phyloP scores from a whole-genome alignment of 768 basidiomycete species.

The Leucosporidium yakuticum region DNA sequence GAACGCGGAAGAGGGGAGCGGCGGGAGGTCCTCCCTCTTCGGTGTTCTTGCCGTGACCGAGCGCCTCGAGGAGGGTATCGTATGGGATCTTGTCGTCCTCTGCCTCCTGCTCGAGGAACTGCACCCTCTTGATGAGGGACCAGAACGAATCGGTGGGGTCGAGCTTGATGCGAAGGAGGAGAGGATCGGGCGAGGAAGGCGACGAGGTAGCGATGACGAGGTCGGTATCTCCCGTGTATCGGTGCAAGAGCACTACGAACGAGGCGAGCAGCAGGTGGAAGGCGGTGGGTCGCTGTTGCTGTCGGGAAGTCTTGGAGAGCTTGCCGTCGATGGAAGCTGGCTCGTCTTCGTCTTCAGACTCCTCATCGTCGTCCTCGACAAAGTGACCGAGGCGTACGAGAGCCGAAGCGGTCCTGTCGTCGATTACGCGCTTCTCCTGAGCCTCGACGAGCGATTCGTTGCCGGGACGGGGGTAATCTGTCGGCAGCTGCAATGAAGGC shows the following conservation, averaged over 20 bases:
- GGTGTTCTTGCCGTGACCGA: conserved; percentile 44
- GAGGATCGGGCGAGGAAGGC: conserved; percentile 67
- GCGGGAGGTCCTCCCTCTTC: conserved; percentile 55
- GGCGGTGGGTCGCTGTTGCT: conserved; percentile 55
- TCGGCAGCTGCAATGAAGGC: conserved; percentile 85
- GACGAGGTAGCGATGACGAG: conserved; percentile 79
- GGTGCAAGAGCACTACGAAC: conserved; percentile 80
- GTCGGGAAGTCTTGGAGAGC: not conserved
- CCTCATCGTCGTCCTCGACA: conserved; percentile 54
- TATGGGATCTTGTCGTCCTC: conserved; percentile 75
- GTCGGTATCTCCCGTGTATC: conserved; percentile 93
- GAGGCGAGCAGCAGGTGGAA: conserved; percentile 90
- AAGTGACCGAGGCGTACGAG: conserved; percentile 69
- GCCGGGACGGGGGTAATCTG: conserved; percentile 84
- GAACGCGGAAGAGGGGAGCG: conserved; percentile 70
- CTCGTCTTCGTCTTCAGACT: conserved; percentile 49
- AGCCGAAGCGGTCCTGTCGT: conserved; percentile 56
- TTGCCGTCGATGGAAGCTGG: conserved; percentile 40
- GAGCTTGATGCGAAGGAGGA: conserved; percentile 74
- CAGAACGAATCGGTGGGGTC: conserved; percentile 84
- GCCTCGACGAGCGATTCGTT: conserved; percentile 77
- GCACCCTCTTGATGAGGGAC: conserved; percentile 77
- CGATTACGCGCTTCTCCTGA: conserved; percentile 63
- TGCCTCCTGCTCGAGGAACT: conserved; percentile 75
- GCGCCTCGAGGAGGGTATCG: conserved; percentile 62